Evolutionary conservation across 1,139 yeast genomes (phyloP).

Genomic region (Hyphopichia burtonii): DNA sequence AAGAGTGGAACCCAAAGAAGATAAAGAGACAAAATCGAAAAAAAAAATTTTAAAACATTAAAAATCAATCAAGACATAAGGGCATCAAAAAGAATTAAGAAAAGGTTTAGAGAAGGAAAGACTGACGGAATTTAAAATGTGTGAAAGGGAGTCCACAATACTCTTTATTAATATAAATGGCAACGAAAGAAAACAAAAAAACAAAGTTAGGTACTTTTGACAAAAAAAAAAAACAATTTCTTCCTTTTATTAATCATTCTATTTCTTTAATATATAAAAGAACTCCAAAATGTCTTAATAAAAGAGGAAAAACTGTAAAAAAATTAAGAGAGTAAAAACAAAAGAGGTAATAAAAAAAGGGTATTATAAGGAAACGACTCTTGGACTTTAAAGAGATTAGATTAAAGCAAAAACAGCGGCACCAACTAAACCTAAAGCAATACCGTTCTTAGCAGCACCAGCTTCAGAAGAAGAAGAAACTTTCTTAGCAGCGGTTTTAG

Average conservation of each 20-base stretch:
- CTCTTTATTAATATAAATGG: not conserved
- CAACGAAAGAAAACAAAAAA: not conserved
- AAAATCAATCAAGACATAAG: not conserved
- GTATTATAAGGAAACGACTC: not conserved
- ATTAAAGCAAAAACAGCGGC: slow-evolving; percentile 48
- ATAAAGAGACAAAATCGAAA: slow-evolving; percentile 5
- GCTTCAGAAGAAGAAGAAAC: slow-evolving; percentile 19
- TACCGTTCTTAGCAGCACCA: slow-evolving; percentile 31
- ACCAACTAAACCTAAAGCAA: slow-evolving; percentile 49
- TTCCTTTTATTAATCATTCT: not conserved
- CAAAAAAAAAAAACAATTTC: not conserved
- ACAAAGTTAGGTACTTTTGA: not conserved
- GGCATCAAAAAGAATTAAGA: not conserved
- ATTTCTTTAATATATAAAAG: slow-evolving; percentile 1
- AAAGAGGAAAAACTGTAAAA: not conserved
- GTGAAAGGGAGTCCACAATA: no score
- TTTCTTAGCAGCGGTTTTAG: slow-evolving; percentile 8
- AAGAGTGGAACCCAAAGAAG: slow-evolving; percentile 4
- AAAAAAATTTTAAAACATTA: slow-evolving; percentile 3
- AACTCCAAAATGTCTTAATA: not conserved
- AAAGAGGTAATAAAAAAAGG: not conserved
- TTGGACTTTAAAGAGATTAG: slow-evolving; percentile 13
- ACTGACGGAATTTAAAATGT: not conserved
- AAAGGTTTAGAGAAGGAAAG: not conserved
- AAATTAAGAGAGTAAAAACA: not conserved